Evolutionary conservation across 1,284 basidiomycete species (phyloP), one percentile per base, ranked within the genome.

Genomic region (Heterobasidion annosum): DNA sequence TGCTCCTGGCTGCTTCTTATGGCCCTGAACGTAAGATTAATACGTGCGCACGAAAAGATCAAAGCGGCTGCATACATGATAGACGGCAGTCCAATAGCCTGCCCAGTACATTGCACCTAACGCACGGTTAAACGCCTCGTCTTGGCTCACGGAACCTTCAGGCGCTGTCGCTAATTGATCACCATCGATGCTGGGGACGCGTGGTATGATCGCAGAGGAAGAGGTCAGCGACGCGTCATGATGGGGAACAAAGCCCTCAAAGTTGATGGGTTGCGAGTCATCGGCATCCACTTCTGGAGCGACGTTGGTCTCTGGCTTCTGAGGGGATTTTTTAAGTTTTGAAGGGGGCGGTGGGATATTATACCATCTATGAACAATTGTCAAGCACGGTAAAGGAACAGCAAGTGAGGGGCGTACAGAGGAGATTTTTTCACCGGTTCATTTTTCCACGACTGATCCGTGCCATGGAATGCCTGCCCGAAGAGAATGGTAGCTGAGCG

Each of bases 11-110:
- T 42, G 51, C 34, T 57, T 55, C 15, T 52, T 56, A 9, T 55
- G 54, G 50, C 48, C 44, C 51, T 57, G 48, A 56, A 10, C 12
- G 46, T 33, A 54, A 18, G 15, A 46, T 44, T 18, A 52, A 46
- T 54, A 10, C 25, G 16, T 15, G 42, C 19, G 33, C 33, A 34
- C 10, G 35, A 13, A 32, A 48, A 15, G 10, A 55, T 25, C 18
- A 32, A 33, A 19, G 8, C 3, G 43, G 25, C 32, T 33, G 63
- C 65, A 25, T 63, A 85, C 86, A 66, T 90, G 83, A 64, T 90
- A 90, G 50, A 88, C 75, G 1, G 88, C 88, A 2, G 86, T 88
- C 87, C 88, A 91, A 65, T 91, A 91, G 15, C 88, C 88, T 35
- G 76, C 74, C 88, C 88, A 90, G 65, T 91, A 91, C 80, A 85